Conservation (phyloP, 768 basidiomycete genomes). For the Pholiota microspora region DNA sequence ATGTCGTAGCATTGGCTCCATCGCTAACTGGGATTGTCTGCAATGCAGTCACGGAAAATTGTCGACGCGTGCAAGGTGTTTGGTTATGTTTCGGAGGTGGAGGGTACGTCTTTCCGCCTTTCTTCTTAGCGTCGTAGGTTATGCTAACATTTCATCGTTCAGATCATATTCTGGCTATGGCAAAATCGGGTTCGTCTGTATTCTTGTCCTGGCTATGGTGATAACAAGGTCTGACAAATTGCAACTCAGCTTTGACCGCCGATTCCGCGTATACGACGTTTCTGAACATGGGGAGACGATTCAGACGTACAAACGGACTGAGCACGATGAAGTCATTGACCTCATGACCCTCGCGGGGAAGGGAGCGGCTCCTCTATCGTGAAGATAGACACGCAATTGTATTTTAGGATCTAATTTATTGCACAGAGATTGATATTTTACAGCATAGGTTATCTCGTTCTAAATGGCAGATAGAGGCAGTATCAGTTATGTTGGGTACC, state of each 20-base stretch:
- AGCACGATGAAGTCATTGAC: conserved; percentile 66
- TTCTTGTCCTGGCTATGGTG: background rate
- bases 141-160: background rate
- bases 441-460: no score
- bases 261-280: conserved; percentile 87
- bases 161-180: conserved; percentile 85
- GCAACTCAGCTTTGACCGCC: conserved; percentile 71
- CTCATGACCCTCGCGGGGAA: conserved; percentile 60
- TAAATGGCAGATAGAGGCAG: no score
- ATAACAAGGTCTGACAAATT: conserved; percentile 7
- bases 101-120: conserved; percentile 42
- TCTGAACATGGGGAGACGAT: conserved; percentile 92
- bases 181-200: conserved; percentile 58
- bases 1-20: no score
- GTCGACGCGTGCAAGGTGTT: conserved; percentile 77
- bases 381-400: background rate
- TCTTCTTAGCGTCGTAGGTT: background rate
- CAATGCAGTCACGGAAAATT: conserved; percentile 78
- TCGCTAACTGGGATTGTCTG: background rate
- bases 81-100: conserved; percentile 94
- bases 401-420: conserved; percentile 8
- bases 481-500: no score
- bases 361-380: conserved; percentile 33
- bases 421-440: background rate
- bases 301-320: conserved; percentile 79